Base-by-base conservation (phyloP, 2,329 filamentous ascomycete species). In the Trichoderma brevicompactum region DNA sequence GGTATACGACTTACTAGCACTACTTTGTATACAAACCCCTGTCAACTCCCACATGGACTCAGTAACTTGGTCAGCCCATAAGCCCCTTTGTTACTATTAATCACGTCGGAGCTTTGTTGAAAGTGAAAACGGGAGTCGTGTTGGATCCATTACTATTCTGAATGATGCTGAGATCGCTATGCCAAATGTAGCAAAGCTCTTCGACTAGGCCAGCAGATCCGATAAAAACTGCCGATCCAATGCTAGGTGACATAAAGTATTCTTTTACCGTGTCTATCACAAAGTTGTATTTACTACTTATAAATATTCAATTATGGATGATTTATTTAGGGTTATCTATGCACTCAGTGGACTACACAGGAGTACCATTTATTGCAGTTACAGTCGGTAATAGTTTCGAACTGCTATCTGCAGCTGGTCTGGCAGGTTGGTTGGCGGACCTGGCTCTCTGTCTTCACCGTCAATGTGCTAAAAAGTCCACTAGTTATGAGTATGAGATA, bases 81-180 rank as follows among this genome's bases (percentile, higher is more conserved):
- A n/a, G 43, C 55, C 46, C 55, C 55, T 59, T 59, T 59, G 55
- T 49, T 40, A 38, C 17, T 28, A 13, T 34, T 19, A 17, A 28
- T n/a, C 15, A 44, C 12, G 7, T 38, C 17, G 32, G 32, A 38
- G 12, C 15, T 28, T 28, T 48, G 8, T 28, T 23, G 43, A 19
- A 32, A 9, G 44, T 2, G 13, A 44, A 13, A 34, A 50, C 38
- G 13, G 34, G 15, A 8, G 10, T n/a, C 19, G 7, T 40, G 15
- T 43, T 34, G 15, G 15, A 17, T 17, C 58, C n/a, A 17, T 40
- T 28, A 28, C 23, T 38, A 8, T n/a, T n/a, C 3, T 15, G 48
- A 34, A 34, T 50, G 48, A 50, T n/a, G n/a, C n/a, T n/a, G 13
- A n/a, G 13, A 34, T 15, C 28, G 8, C 7, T 34, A 32, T 28